Percentiles rank a stretch among this genome's conserved stretches.
Evolutionary conservation across 2,329 filamentous ascomycete species (phyloP).

Genomic region (Rhexocercosporidium sp.): DNA sequence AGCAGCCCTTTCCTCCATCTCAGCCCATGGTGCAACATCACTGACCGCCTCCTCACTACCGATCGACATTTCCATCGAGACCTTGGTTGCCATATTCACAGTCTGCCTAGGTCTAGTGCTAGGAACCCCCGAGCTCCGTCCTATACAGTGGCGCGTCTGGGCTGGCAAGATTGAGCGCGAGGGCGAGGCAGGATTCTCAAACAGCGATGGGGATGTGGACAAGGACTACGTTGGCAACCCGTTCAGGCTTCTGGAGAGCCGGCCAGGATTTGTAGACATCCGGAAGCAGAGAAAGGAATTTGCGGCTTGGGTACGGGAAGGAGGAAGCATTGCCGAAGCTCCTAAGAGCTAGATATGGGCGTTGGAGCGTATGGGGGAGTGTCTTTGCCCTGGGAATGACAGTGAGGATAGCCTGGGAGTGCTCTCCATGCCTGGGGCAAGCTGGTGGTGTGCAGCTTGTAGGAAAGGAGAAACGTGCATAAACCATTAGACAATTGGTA

Average conservation of each 20-base stretch:
- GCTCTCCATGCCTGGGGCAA: neutral
- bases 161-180: conserved; percentile 83
- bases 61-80: conserved; percentile 86
- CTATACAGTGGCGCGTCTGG: conserved; percentile 84
- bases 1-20: conserved; percentile 51
- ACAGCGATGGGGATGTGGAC: conserved; percentile 67
- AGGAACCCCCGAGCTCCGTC: conserved; percentile 77
- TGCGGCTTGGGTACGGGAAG: conserved; percentile 69
- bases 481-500: neutral
- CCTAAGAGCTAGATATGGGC: conserved; percentile 28
- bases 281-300: conserved; percentile 81
- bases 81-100: conserved; percentile 78
- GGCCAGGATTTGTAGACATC: conserved; percentile 87
- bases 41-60: conserved; percentile 62
- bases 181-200: conserved; percentile 63
- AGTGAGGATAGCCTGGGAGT: neutral
- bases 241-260: conserved; percentile 77
- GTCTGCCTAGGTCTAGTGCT: conserved; percentile 84
- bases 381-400: neutral
- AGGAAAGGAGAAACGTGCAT: neutral
- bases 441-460: neutral
- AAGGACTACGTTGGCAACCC: conserved; percentile 78
- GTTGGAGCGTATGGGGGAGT: neutral
- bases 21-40: conserved; percentile 48
- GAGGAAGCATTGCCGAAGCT: conserved; percentile 25